Evolutionary conservation across 768 basidiomycete genomes (phyloP).

Genomic region (Termitomyces sp.): DNA sequence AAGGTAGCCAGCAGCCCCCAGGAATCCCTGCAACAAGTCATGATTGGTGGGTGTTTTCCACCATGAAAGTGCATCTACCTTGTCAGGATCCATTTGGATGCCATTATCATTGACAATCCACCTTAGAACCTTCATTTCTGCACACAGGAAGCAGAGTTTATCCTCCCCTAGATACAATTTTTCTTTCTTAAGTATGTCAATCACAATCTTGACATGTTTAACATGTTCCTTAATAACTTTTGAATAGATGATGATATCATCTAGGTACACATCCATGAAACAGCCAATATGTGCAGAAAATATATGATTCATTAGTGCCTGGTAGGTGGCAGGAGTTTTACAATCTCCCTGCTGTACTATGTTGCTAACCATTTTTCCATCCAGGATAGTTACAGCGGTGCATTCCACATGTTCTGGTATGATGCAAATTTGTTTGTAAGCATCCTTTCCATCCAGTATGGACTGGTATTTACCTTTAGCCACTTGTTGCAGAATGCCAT

Average conservation of each 20-base stretch:
- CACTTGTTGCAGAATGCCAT: too few relatives aligned
- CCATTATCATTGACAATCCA: not conserved
- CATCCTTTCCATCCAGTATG: too few relatives aligned
- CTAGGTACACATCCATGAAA: not conserved
- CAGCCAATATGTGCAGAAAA: not conserved
- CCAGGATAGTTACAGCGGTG: too few relatives aligned
- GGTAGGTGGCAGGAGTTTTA: not conserved
- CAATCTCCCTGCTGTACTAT: too few relatives aligned
- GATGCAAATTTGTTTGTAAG: too few relatives aligned
- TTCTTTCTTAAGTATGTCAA: not conserved
- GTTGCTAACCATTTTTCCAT: too few relatives aligned
- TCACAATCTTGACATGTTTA: not conserved
- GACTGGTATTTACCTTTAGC: too few relatives aligned
- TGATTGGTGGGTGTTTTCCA: not conserved
- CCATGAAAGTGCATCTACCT: not conserved
- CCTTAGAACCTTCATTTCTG: not conserved
- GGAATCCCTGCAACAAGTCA: not conserved
- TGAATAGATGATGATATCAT: not conserved
- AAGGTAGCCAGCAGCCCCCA: not conserved
- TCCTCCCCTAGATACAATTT: not conserved
- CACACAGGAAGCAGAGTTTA: not conserved
- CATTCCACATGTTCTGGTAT: too few relatives aligned
- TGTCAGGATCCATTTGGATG: not conserved
- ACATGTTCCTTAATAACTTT: not conserved
- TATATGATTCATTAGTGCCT: not conserved